A percentile compares a stretch with the other conserved stretches of the same genome.
Conservation (phyloP, 495 filamentous ascomycete species). For the Tuber calosporum region DNA sequence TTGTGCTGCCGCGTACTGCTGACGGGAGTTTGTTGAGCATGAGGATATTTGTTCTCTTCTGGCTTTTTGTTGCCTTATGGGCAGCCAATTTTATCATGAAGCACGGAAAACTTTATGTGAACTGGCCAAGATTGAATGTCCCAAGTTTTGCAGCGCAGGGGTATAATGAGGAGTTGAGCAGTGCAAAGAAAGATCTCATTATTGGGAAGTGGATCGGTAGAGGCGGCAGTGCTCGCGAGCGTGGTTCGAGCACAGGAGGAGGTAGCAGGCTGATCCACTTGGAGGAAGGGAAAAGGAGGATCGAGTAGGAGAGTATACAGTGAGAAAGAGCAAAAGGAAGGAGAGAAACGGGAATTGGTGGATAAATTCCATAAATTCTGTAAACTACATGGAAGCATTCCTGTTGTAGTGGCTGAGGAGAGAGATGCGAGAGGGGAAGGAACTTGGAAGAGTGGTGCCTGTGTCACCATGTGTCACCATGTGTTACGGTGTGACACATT, state of each 20-base stretch:
- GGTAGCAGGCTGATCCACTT: conserved; percentile 39
- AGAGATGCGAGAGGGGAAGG: neutral
- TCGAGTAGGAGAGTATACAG: conserved; percentile 24
- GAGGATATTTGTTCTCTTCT: conserved; percentile 70
- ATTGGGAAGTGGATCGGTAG: conserved; percentile 37
- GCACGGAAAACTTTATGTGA: conserved; percentile 92
- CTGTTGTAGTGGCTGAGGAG: neutral
- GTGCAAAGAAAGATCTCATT: conserved; percentile 43
- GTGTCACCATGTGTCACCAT: neutral
- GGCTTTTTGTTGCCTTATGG: conserved; percentile 62
- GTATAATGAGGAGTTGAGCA: conserved; percentile 76
- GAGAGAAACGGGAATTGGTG: neutral
- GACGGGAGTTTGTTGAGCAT: conserved; percentile 55
- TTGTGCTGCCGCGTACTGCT: conserved; percentile 62
- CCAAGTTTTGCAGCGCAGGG: conserved; percentile 78
- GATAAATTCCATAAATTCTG: no score
- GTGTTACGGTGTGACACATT: conserved; percentile 2
- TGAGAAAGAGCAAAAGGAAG: neutral
- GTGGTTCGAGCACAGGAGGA: conserved; percentile 31
- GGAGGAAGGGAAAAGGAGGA: conserved; percentile 41
- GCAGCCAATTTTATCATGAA: conserved; percentile 64
- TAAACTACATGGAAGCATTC: neutral
- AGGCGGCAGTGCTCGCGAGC: conserved; percentile 26
- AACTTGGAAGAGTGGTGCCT: neutral
- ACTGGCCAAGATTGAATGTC: conserved; percentile 94